Conservation (phyloP, 345 rosid genomes). For the Garcia nutans region DNA sequence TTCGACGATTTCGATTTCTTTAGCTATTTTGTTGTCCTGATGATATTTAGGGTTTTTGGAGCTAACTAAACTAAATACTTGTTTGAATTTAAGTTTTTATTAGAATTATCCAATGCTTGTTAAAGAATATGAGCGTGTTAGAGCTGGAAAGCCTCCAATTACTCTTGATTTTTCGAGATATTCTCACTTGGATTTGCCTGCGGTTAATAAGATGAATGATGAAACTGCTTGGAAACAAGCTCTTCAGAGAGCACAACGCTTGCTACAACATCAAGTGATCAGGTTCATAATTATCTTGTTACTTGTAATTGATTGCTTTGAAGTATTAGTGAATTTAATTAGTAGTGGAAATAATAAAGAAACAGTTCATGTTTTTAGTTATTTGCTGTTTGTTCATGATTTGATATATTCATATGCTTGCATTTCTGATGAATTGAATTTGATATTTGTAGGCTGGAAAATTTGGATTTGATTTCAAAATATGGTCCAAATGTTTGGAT, state of each 20-base stretch:
- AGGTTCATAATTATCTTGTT: not conserved
- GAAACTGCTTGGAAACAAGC: too few relatives aligned
- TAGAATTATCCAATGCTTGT: slow-evolving; percentile 76
- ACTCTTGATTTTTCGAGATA: slow-evolving; percentile 73
- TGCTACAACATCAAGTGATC: not conserved
- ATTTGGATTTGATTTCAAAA: slow-evolving; percentile 82
- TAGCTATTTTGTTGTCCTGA: too few relatives aligned
- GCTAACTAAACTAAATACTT: not conserved
- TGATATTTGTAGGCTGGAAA: slow-evolving; percentile 69
- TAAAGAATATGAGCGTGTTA: slow-evolving; percentile 87
- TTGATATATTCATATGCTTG: not conserved
- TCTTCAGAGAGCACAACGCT: not conserved
- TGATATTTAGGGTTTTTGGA: slow-evolving; percentile 7
- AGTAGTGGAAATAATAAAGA: not conserved
- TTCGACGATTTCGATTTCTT: too few relatives aligned
- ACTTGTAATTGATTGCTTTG: not conserved
- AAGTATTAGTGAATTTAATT: not conserved
- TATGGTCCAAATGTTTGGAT: slow-evolving; percentile 81
- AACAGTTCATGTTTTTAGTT: not conserved
- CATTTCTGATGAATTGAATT: not conserved
- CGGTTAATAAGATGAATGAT: slow-evolving; percentile 65
- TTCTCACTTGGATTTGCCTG: slow-evolving; percentile 58
- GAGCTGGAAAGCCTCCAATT: slow-evolving; percentile 88
- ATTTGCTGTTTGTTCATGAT: not conserved
- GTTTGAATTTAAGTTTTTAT: slow-evolving; percentile 15